Evolutionary conservation across 1,139 yeast species (phyloP).

Genomic region (Meyerozyma carpophila): DNA sequence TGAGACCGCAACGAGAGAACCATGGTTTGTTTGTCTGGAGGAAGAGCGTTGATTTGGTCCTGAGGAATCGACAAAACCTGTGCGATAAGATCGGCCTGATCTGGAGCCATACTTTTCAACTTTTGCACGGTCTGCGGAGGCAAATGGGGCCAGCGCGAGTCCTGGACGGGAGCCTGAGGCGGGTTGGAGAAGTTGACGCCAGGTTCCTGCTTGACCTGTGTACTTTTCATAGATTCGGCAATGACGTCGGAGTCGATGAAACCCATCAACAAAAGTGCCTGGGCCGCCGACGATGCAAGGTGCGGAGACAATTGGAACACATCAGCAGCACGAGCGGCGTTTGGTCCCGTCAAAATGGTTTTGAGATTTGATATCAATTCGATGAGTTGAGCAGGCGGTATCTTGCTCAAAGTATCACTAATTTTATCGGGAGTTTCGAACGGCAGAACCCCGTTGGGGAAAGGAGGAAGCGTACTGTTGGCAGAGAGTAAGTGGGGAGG

Average conservation of each 20-base stretch:
- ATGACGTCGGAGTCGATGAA: constrained; percentile 62
- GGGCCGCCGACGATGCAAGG: constrained; percentile 62
- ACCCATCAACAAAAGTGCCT: constrained; percentile 73
- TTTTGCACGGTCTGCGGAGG: constrained; percentile 46
- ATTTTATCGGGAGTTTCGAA: constrained; percentile 48
- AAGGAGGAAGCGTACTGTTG: constrained; percentile 3
- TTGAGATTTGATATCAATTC: constrained; percentile 64
- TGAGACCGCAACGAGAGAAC: constrained; percentile 55
- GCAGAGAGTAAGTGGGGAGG: constrained; percentile 3
- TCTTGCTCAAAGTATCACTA: constrained; percentile 49
- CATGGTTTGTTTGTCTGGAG: constrained; percentile 57
- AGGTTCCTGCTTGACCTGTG: constrained; percentile 14
- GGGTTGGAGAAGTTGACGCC: constrained; percentile 18
- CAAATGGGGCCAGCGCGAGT: constrained; percentile 45
- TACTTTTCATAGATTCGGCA: constrained; percentile 37
- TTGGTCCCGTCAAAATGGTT: constrained; percentile 44
- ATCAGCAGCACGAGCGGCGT: constrained; percentile 45
- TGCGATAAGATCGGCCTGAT: constrained; percentile 59
- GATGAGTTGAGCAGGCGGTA: constrained; percentile 65
- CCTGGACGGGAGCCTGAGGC: constrained; percentile 13
- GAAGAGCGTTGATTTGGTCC: constrained; percentile 50
- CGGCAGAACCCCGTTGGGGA: constrained; percentile 24
- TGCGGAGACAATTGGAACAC: constrained; percentile 53
- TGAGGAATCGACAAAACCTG: constrained; percentile 58
- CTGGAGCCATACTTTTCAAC: constrained; percentile 41